Base-by-base conservation (phyloP, 164 flowering plant species). In the Umbellularia californica region DNA sequence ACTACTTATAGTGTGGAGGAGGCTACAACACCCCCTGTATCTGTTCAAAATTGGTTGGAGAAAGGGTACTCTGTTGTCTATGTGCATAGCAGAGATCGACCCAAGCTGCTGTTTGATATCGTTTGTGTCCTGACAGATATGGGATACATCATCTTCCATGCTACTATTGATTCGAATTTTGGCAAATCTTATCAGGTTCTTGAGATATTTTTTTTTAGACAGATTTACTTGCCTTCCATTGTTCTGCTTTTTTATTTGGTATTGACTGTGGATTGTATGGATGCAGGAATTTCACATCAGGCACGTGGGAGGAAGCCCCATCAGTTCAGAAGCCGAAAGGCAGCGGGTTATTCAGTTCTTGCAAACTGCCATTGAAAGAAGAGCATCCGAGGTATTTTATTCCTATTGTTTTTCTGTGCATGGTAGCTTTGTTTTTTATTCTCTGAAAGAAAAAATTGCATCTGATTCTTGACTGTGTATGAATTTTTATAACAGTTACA, bases 231-330 rank as follows among this genome's bases (percentile, higher is more conserved):
- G n/a, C 7, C 15, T 67, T 67, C 2, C 9, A 15, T 28, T 67
- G 19, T 13, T 15, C 69, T 15, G 52, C 35, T n/a, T 69, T 71
- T 72, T 25, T 75, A 71, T 80, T 68, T 41, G 27, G 58, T 51
- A 69, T 47, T 69, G 15, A 17, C n/a, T 47, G 71, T 24, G 55
- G 22, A 41, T 41, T 41, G 5, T 41, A 69, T 69, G 55, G n/a
- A 30, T 87, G 51, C 80, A 92, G 97, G 97, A 92, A 73, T 93
- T 90, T 72, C 89, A 87, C 74, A 88, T 91, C 4, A 86, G 89
- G 70, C 98, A 90, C 80, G 72, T 78, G 6, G 96, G 90, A 81
- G 98, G 98, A 33, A 83, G 87, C 70, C 94, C 96, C 12, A 90
- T 93, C 27, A 89, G 85, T 72, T 89, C 89, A 13, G 94, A 93